Evolutionary conservation across 805 yeast species (phyloP), one percentile per base, ranked within the genome.

Genomic region (Zygosaccharomyces bailii): DNA sequence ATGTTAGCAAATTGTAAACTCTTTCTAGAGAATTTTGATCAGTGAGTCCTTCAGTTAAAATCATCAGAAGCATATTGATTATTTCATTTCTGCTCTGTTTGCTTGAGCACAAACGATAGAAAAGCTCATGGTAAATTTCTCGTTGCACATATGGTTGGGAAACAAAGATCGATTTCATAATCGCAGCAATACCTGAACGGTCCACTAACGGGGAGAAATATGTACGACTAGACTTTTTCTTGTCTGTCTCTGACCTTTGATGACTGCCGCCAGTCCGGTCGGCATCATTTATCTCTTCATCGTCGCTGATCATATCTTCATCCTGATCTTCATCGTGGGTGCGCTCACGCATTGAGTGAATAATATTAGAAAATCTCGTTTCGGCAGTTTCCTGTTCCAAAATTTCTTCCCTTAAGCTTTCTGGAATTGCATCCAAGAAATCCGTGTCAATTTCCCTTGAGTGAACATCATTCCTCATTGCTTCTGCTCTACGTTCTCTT

Each of bases 361-460:
- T 49, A 4, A 51, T 37, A 23, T 45, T 39, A 1, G 71, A 57
- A 48, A 66, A 67, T 43, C 78, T 58, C 31, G 71, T 53, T 2
- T 73, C 70, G 53, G 73, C 65, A 0, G 73, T 69, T 53, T 81
- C 85, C 39, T 78, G 82, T 21, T 74, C 79, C 13, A 80, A 58
- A 33, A 82, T 79, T 50, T 80, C 85, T 16, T 77, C 76, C 18
- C 93, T 69, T 19, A 86, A 63, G 34, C 62, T 63, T 3, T 79
- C 84, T 0, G 96, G 96, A 7, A 88, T 70, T 1, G 95, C 91
- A 18, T 83, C 81, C 49, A 89, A 70, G 61, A 88, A 89, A 33
- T 82, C 88, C 0, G 88, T 83, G 52, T 83, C 95, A 42, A 86
- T 76, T 53, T 85, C 95, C 21, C 86, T 69, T 2, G 77, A 69